Conservation (phyloP, 164 flowering plant genomes). For the Tetracentron sinense region DNA sequence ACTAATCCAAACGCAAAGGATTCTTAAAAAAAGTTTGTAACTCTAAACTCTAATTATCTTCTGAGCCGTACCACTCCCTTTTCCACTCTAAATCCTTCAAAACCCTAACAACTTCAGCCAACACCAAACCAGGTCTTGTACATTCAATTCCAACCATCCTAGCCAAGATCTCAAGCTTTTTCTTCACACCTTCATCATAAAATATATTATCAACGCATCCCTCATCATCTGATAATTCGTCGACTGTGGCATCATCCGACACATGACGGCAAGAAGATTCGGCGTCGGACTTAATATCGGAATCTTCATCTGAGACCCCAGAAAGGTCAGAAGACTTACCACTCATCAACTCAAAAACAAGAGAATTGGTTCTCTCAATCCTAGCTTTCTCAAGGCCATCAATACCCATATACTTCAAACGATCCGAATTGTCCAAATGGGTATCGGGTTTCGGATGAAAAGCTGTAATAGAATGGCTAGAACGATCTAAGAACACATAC, state of each 20-base stretch:
- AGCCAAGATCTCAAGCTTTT: too few relatives aligned
- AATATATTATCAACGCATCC: background rate
- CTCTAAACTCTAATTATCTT: background rate
- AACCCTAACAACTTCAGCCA: slow-evolving; percentile 16
- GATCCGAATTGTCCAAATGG: background rate
- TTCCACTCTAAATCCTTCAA: slow-evolving; percentile 10
- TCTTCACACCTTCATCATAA: slow-evolving; percentile 5
- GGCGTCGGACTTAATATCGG: background rate
- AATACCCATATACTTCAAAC: background rate
- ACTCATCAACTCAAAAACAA: background rate
- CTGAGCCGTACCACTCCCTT: background rate
- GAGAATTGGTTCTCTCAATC: too few relatives aligned
- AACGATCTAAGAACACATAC: background rate
- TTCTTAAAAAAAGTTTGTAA: too few relatives aligned
- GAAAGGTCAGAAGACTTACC: background rate
- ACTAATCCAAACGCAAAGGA: too few relatives aligned
- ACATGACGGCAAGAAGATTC: background rate
- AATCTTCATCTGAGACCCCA: background rate
- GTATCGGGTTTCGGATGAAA: background rate
- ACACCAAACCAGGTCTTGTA: slow-evolving; percentile 8
- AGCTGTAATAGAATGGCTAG: background rate
- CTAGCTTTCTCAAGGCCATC: background rate
- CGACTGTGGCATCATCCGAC: background rate
- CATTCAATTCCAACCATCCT: too few relatives aligned
- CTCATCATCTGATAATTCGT: background rate